phyloP scores from a whole-genome alignment of 148 eudicot genomes.

The Fagopyrum esculentum region DNA sequence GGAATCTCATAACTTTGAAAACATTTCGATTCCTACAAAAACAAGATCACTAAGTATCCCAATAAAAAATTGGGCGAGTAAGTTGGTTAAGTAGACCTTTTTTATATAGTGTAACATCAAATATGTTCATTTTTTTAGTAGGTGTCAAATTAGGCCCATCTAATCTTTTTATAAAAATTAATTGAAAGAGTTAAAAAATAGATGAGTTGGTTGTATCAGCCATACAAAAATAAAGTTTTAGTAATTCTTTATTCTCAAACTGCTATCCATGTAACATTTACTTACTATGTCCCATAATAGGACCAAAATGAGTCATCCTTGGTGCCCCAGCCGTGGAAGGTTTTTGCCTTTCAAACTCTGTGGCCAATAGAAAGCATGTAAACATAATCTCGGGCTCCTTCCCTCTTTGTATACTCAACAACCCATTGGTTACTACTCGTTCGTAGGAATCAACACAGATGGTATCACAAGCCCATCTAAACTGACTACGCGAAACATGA shows the following conservation, averaged over 20 bases:
- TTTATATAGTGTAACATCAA: no score
- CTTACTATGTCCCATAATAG: conserved; percentile 87
- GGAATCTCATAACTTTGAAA: conserved; percentile 89
- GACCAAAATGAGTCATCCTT: conserved; percentile 73
- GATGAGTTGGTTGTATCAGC: no score
- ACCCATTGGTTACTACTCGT: conserved; percentile 75
- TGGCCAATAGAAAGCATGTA: conserved; percentile 67
- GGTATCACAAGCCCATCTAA: conserved; percentile 77
- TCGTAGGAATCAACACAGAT: conserved; percentile 86
- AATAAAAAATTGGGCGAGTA: no score
- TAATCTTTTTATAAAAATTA: no score
- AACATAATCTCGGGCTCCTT: conserved; percentile 79
- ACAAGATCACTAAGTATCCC: background rate
- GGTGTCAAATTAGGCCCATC: no score
- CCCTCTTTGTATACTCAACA: conserved; percentile 76
- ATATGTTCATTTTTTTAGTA: no score
- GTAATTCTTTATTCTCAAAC: no score
- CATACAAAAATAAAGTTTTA: no score
- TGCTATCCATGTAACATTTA: background rate
- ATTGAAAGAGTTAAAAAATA: no score
- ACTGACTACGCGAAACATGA: conserved; percentile 72
- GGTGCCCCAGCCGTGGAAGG: conserved; percentile 63
- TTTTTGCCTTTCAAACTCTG: conserved; percentile 38
- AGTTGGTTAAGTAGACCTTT: no score
- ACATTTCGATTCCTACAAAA: conserved; percentile 60